These are phyloP conservation scores for Brettanomyces custersianus DNA, from an alignment of 805 yeast genomes.

Conservation along the genomic window DNA sequence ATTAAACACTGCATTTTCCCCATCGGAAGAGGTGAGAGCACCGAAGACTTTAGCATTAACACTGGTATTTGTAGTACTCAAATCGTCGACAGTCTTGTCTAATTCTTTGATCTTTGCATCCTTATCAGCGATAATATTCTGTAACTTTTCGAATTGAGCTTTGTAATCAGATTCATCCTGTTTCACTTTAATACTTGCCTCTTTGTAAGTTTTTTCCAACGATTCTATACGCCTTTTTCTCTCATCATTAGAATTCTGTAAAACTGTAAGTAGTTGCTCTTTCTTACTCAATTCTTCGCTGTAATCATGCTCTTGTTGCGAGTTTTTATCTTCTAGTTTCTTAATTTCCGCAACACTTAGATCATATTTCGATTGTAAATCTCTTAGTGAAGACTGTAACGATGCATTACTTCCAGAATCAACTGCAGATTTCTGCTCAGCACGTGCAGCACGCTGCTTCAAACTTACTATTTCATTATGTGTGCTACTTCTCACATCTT, in stretches of 20 bases:
- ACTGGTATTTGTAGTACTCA: constrained; percentile 19
- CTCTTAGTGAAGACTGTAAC: constrained; percentile 27
- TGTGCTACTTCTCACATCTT: constrained; percentile 19
- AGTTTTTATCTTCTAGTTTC: constrained; percentile 34
- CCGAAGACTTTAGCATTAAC: constrained; percentile 15
- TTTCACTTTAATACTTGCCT: constrained; percentile 30
- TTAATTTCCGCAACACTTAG: constrained; percentile 36
- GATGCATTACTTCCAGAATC: constrained; percentile 22
- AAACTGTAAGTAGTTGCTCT: constrained; percentile 48
- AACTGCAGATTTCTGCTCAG: constrained; percentile 23
- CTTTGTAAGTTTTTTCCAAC: constrained; percentile 40
- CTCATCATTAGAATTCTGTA: constrained; percentile 46
- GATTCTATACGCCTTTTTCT: constrained; percentile 42
- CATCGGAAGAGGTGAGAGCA: constrained; percentile 7
- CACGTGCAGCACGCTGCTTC: constrained; percentile 27
- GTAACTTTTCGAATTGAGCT: constrained; percentile 27
- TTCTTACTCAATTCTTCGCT: constrained; percentile 51
- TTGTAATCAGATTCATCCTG: constrained; percentile 28
- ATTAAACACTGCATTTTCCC: constrained; percentile 3
- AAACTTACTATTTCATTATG: constrained; percentile 24
- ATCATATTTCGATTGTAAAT: constrained; percentile 31
- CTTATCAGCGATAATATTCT: constrained; percentile 26
- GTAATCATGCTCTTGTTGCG: constrained; percentile 39
- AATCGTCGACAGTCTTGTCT: constrained; percentile 36
- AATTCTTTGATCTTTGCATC: constrained; percentile 33